Conservation (phyloP, 179 eudicot species). For the Spergularia azorica region DNA sequence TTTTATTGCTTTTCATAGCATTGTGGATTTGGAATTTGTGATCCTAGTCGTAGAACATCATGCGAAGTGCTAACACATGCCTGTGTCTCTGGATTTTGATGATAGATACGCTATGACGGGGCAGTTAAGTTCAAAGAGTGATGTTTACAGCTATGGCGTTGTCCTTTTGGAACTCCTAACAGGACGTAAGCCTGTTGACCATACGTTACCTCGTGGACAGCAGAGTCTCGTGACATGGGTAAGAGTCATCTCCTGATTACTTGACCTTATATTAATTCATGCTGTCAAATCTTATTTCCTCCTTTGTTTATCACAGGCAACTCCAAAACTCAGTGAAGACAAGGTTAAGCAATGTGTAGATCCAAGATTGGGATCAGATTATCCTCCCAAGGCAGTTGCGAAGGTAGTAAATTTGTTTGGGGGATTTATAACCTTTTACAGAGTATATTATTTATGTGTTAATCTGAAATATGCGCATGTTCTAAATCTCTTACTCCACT, state of each 20-base stretch:
- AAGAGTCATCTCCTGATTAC: slow-evolving; percentile 7
- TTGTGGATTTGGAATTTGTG: not conserved
- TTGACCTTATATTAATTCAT: not conserved
- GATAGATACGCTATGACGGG: slow-evolving; percentile 95
- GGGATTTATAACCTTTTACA: not conserved
- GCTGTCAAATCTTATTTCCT: not conserved
- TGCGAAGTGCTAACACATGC: slow-evolving; percentile 12
- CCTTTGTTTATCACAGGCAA: slow-evolving; percentile 51
- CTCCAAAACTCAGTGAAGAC: slow-evolving; percentile 94
- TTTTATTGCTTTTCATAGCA: not conserved
- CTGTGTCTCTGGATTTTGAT: slow-evolving; percentile 16
- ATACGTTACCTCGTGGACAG: slow-evolving; percentile 89
- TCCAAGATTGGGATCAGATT: slow-evolving; percentile 62
- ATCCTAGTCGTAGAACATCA: not conserved
- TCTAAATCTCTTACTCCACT: not conserved
- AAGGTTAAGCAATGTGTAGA: slow-evolving; percentile 91
- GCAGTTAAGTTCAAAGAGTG: slow-evolving; percentile 86
- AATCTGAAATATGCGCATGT: not conserved
- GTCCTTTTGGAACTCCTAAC: slow-evolving; percentile 85
- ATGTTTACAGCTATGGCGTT: slow-evolving; percentile 90
- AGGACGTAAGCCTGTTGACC: slow-evolving; percentile 94
- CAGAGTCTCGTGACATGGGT: slow-evolving; percentile 98
- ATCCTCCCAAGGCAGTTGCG: slow-evolving; percentile 93
- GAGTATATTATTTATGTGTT: not conserved
- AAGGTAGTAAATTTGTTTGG: slow-evolving; percentile 43